phyloP scores from a whole-genome alignment of 768 basidiomycete species.

The Auricularia sp. region DNA sequence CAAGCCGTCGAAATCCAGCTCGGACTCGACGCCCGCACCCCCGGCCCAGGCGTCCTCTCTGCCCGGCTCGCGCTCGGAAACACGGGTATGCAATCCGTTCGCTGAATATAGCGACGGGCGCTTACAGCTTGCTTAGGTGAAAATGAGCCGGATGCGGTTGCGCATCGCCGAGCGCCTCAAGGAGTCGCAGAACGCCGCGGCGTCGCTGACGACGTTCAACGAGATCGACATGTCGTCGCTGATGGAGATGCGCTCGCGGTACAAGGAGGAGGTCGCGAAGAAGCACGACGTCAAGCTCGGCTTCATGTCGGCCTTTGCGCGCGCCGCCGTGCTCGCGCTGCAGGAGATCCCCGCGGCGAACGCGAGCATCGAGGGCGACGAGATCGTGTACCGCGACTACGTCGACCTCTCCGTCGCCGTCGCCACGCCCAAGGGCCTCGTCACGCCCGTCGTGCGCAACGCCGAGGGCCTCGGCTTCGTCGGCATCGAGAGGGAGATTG shows the following conservation, averaged over 20 bases:
- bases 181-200: slow-evolving; percentile 94
- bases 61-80: slow-evolving; percentile 66
- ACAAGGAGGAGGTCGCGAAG: slow-evolving; percentile 87
- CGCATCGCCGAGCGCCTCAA: slow-evolving; percentile 97
- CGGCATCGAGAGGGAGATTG: slow-evolving; percentile 89
- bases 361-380: slow-evolving; percentile 87
- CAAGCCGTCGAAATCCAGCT: background rate
- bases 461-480: slow-evolving; percentile 78
- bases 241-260: slow-evolving; percentile 84
- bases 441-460: slow-evolving; percentile 92
- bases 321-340: slow-evolving; percentile 72
- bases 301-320: slow-evolving; percentile 96
- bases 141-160: slow-evolving; percentile 97
- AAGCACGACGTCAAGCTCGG: slow-evolving; percentile 93
- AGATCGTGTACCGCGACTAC: slow-evolving; percentile 86
- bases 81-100: slow-evolving; percentile 45
- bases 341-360: slow-evolving; percentile 91
- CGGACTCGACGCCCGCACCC: slow-evolving; percentile 16
- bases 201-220: slow-evolving; percentile 96
- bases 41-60: slow-evolving; percentile 18
- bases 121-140: slow-evolving; percentile 45
- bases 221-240: slow-evolving; percentile 98
- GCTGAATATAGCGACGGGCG: background rate
- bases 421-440: slow-evolving; percentile 93
- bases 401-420: slow-evolving; percentile 95